Base-by-base conservation (phyloP, 805 yeast species). In the Metschnikowia corniflorae region DNA sequence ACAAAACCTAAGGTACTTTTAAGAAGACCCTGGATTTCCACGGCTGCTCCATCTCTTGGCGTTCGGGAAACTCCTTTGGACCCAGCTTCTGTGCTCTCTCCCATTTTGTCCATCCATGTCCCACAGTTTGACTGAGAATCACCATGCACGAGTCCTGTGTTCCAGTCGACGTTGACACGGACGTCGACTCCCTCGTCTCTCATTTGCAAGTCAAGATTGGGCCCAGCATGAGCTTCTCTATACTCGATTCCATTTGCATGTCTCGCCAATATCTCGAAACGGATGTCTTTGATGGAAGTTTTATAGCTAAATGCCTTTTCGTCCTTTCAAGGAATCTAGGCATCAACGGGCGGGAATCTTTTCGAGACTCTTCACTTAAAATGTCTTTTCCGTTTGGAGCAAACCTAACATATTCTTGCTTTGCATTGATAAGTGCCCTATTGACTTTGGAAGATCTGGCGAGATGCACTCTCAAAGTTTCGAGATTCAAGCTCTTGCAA, bases 31-130 rank as follows among this genome's bases (percentile, higher is more conserved):
- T 78, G 87, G 40, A 91, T 83, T 60, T 91, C 98, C 37, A 91
- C 71, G 2, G 95, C 96, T 1, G 97, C 96, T 24, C 98, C 98
- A 61, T 89, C 96, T 55, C 98, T 76, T 16, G 98, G 97, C 0
- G 97, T 91, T 2, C 97, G 97, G 1, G 98, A 97, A 24, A 77
- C 68, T n/a, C 98, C 98, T 49, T 81, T 84, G 42, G 78, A 81
- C 1, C 83, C 82, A 0, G 97, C 97, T 37, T 63, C 70, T 21
- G 61, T 78, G 53, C 95, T 85, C 63, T 93, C 97, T 17, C 98
- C 98, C 97, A 91, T 91, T 64, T 91, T 91, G 63, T 91, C 98
- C 96, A 89, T 91, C 98, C 98, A 91, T 0, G 98, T 93, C 16
- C 98, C 98, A 66, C 98, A 91, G 57, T 91, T 91, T 58, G 65